Evolutionary conservation across 129 eudicot species (phyloP), one percentile per base, ranked within the genome.

Genomic region (Sambucus nigra): DNA sequence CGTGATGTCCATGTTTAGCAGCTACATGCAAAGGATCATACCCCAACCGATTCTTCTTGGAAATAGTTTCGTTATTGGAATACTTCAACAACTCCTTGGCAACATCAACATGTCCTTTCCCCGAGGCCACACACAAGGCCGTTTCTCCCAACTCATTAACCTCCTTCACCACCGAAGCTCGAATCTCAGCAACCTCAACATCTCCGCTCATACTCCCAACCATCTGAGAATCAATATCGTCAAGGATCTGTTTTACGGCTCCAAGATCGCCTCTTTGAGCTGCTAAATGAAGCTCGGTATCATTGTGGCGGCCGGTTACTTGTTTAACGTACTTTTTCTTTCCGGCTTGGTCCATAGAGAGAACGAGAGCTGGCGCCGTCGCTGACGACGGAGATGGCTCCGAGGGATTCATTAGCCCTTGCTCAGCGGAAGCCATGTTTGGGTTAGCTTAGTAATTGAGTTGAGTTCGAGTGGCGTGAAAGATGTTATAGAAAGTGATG

Each of bases 321-420:
- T 84, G 88, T 64, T 84, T 84, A 55, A 84, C 88, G 32, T 84
- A 84, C 78, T 84, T 84, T 60, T 84, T 84, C 76, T 71, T 84
- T 20, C 94, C 88, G 10, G 86, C 77, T 51, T 84, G 94, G 53
- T 84, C 88, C 44, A 84, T 84, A 0, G 94, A 80, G 9, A 84
- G 82, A 0, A 84, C 94, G 44, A 84, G 65, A 22, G 94, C 94
- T 3, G 94, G 94, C 5, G 82, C 80, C 13, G 77, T 73, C 0
- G 87, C 59, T 1, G 94, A 57, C 21, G 84, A 80, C n/a, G 94
- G 82, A 0, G 94, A 79, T 1, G 88, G 87, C 6, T 84, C 45
- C 1, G 81, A 82, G 0, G 19, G 59, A 64, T n/a, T n/a, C n/a
- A n/a, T n/a, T n/a, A n/a, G n/a, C n/a, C n/a, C 42, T 35, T 15